These are phyloP conservation scores for Eimeria necatrix DNA, from an alignment of 169 alveolate species.

Conservation along the genomic window DNA sequence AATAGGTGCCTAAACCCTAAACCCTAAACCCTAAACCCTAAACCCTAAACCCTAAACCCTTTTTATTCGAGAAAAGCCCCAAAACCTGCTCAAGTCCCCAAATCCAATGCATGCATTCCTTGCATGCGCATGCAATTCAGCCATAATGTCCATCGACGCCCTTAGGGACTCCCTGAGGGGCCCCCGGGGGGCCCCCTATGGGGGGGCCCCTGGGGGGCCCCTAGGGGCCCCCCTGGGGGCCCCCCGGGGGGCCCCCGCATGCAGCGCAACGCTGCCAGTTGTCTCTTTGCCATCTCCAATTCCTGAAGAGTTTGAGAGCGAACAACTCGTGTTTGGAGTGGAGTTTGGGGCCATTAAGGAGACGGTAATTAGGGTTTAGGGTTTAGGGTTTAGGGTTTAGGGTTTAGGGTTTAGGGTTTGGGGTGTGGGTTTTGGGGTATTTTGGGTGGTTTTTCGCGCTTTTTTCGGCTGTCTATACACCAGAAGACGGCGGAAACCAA, in stretches of 20 bases:
- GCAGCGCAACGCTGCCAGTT: conserved; percentile 36
- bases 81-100: background rate
- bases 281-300: conserved; percentile 67
- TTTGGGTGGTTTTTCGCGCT: too few species aligned
- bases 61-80: background rate
- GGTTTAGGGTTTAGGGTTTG: background rate
- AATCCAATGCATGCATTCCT: background rate
- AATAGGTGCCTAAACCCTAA: too few species aligned
- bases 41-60: background rate
- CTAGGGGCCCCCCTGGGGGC: too few species aligned
- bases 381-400: background rate
- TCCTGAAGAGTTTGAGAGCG: conserved; percentile 63
- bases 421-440: too few species aligned
- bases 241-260: too few species aligned
- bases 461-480: too few species aligned
- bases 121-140: background rate
- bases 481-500: too few species aligned
- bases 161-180: conserved; percentile 37
- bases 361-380: background rate
- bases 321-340: conserved; percentile 27
- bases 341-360: conserved; percentile 15
- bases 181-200: background rate
- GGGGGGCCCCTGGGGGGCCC: background rate
- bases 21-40: too few species aligned
- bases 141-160: conserved; percentile 59